Percentiles rank a stretch among this genome's conserved stretches.
Conservation (phyloP, 2,329 filamentous ascomycete genomes). For the Arthrobotrys sphaeroides region DNA sequence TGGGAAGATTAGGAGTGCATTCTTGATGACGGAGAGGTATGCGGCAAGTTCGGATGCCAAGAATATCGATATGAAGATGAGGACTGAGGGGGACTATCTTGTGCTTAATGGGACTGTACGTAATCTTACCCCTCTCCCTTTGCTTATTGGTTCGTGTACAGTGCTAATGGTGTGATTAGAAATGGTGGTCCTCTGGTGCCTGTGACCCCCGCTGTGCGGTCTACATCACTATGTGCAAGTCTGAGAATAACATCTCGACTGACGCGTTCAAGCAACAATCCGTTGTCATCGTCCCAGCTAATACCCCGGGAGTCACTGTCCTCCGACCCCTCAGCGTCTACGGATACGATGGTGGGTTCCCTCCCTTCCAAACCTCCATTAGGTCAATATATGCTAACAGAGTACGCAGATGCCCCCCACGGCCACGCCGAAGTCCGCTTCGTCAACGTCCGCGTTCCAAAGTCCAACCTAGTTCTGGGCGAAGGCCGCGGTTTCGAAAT, state of each 20-base stretch:
- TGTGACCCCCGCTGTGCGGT: conserved; percentile 91
- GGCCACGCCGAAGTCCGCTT: conserved; percentile 94
- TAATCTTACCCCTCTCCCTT: conserved; percentile 53
- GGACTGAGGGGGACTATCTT: conserved; percentile 83
- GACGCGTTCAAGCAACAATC: conserved; percentile 92
- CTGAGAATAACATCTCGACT: conserved; percentile 61
- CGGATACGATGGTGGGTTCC: conserved; percentile 76
- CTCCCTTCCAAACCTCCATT: not conserved
- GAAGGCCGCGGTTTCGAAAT: conserved; percentile 97
- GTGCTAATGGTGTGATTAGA: conserved; percentile 66
- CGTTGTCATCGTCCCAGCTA: conserved; percentile 85
- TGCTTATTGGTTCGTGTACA: not conserved
- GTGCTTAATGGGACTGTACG: conserved; percentile 85
- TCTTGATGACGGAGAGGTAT: conserved; percentile 92
- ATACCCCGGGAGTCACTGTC: conserved; percentile 85
- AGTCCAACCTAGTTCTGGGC: conserved; percentile 84
- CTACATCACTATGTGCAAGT: conserved; percentile 96
- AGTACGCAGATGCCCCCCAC: conserved; percentile 81
- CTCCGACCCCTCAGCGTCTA: conserved; percentile 93
- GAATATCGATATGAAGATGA: conserved; percentile 87
- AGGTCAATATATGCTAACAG: not conserved
- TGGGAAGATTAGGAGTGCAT: conserved; percentile 86
- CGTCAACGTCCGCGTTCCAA: conserved; percentile 87
- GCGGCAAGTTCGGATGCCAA: conserved; percentile 89
- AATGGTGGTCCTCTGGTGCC: conserved; percentile 99